phyloP scores from a whole-genome alignment of 805 yeast species.

The Metschnikowia baotianmanensis region DNA sequence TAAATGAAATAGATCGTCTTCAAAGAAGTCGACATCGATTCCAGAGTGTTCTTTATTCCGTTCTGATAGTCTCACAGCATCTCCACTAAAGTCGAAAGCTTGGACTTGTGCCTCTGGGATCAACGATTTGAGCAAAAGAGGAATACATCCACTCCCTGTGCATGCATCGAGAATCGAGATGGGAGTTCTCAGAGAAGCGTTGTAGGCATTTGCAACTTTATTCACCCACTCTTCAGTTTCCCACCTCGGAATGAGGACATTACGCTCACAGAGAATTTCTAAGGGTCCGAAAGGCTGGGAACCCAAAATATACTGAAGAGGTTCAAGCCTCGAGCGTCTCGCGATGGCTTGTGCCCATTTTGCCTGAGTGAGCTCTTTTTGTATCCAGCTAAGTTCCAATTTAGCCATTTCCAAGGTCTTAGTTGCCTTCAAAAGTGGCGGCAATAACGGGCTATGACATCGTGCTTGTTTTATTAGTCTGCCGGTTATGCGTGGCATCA shows the following conservation, averaged over 20 bases:
- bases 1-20: constrained; percentile 10
- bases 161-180: constrained; percentile 18
- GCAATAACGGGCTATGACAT: constrained; percentile 26
- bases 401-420: constrained; percentile 40
- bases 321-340: constrained; percentile 53
- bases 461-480: constrained; percentile 27
- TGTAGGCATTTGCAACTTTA: constrained; percentile 30
- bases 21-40: constrained; percentile 10
- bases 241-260: constrained; percentile 87
- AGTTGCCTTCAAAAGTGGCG: constrained; percentile 34
- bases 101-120: constrained; percentile 23
- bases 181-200: background rate
- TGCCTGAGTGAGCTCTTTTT: constrained; percentile 47
- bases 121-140: constrained; percentile 44
- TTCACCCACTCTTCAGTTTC: constrained; percentile 92
- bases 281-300: constrained; percentile 82
- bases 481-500: constrained; percentile 35
- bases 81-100: constrained; percentile 57
- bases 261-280: constrained; percentile 54
- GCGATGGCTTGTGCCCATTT: constrained; percentile 53
- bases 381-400: constrained; percentile 66
- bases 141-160: constrained; percentile 65
- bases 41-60: constrained; percentile 35
- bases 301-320: constrained; percentile 83
- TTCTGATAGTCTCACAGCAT: constrained; percentile 51